Percentiles rank a stretch among this genome's conserved stretches.
Evolutionary conservation across 306 rosid genomes (phyloP).

Genomic region (Sophora flavescens): DNA sequence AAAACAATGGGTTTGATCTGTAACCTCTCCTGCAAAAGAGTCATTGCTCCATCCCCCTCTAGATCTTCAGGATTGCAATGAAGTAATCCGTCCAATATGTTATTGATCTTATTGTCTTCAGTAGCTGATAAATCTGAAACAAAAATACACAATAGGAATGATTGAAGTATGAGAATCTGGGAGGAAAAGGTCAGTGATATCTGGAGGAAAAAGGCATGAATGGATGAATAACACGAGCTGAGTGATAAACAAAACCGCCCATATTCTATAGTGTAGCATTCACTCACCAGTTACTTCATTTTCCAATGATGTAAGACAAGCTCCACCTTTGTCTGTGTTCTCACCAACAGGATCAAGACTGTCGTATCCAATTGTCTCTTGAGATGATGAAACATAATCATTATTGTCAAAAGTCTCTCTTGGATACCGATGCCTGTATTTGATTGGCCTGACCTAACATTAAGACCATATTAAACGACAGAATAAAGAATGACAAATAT

Average conservation of each 20-base stretch:
- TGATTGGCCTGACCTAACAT: constrained; percentile 58
- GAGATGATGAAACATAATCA: constrained; percentile 55
- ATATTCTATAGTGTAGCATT: background rate
- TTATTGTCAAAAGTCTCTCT: constrained; percentile 38
- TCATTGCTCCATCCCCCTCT: constrained; percentile 63
- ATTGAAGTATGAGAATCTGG: background rate
- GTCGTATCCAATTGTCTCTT: constrained; percentile 56
- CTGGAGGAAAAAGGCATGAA: background rate
- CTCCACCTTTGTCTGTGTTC: constrained; percentile 45
- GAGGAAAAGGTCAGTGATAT: background rate
- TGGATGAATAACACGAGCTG: background rate
- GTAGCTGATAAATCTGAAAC: constrained; percentile 58
- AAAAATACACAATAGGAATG: constrained; percentile 32
- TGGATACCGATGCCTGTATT: constrained; percentile 70
- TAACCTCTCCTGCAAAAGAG: constrained; percentile 71
- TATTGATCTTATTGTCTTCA: constrained; percentile 48
- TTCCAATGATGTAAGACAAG: constrained; percentile 42
- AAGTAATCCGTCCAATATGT: constrained; percentile 69
- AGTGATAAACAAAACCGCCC: constrained; percentile 12
- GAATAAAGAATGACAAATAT: constrained; percentile 19
- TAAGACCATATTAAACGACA: constrained; percentile 41
- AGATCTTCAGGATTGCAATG: constrained; percentile 61
- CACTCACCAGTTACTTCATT: constrained; percentile 58
- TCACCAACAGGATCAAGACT: constrained; percentile 47
- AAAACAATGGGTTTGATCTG: constrained; percentile 71